Conservation (phyloP, 2,329 filamentous ascomycete species). For the Emergomyces africanus region DNA sequence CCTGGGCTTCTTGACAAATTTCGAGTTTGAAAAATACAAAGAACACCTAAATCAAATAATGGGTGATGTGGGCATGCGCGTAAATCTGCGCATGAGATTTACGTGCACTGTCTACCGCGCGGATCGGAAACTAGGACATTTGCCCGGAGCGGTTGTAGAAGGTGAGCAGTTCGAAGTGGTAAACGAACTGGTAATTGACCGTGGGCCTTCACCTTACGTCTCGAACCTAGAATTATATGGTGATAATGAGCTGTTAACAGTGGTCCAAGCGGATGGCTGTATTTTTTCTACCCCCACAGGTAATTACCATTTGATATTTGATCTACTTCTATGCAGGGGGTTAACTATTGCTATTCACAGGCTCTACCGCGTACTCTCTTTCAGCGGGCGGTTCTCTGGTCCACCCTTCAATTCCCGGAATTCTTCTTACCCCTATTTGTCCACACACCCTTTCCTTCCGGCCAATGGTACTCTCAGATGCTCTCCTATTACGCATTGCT, state of each 20-base stretch:
- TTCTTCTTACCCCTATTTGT: conserved; percentile 93
- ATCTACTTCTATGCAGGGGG: neutral
- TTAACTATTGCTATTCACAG: conserved; percentile 18
- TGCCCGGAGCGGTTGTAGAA: conserved; percentile 57
- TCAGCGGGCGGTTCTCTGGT: conserved; percentile 92
- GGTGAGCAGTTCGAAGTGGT: conserved; percentile 95
- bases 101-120: conserved; percentile 92
- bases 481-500: conserved; percentile 77
- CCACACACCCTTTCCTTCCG: conserved; percentile 94
- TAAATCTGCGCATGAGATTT: conserved; percentile 96
- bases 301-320: conserved; percentile 11
- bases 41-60: conserved; percentile 77
- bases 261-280: conserved; percentile 92
- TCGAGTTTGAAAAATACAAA: conserved; percentile 85
- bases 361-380: conserved; percentile 87
- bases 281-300: conserved; percentile 96
- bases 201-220: conserved; percentile 90
- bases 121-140: conserved; percentile 34
- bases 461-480: conserved; percentile 95
- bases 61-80: conserved; percentile 90
- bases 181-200: conserved; percentile 96
- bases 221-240: conserved; percentile 94
- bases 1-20: conserved; percentile 90
- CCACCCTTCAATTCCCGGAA: conserved; percentile 92
- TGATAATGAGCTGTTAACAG: conserved; percentile 86